A percentile compares a stretch with the other conserved stretches of the same genome.
phyloP scores from a whole-genome alignment of 2,329 filamentous ascomycete genomes.

The Drechslerella coelobrocha region DNA sequence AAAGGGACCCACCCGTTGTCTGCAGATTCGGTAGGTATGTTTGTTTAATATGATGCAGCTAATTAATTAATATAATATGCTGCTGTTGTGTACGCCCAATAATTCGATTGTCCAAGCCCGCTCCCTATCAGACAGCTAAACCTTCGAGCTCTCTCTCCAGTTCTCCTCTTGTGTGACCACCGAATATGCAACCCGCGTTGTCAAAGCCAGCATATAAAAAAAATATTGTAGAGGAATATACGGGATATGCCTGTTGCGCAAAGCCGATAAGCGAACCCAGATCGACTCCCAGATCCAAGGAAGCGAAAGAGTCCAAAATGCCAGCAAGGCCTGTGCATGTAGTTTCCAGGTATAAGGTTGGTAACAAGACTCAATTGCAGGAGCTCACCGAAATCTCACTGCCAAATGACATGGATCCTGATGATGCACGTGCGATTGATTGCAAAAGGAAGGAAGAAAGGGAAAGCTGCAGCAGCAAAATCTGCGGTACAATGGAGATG shows the following conservation, averaged over 20 bases:
- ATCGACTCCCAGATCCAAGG: constrained; percentile 49
- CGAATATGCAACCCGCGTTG: not conserved
- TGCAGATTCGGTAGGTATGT: not conserved
- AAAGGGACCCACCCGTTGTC: not conserved
- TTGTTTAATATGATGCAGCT: not conserved
- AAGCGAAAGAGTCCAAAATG: constrained; percentile 50
- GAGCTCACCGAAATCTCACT: constrained; percentile 21
- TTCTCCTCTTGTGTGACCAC: not conserved
- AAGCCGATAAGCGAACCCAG: constrained; percentile 50
- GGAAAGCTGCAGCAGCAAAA: constrained; percentile 30
- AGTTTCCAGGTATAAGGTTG: constrained; percentile 5
- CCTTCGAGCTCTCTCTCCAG: not conserved
- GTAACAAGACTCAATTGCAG: not conserved
- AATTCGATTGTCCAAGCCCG: not conserved
- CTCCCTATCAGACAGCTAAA: too few relatives aligned
- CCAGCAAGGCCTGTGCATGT: constrained; percentile 16
- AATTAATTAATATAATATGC: not conserved
- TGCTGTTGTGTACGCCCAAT: not conserved
- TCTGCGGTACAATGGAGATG: constrained; percentile 38
- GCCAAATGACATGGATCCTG: constrained; percentile 26
- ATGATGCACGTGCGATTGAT: constrained; percentile 15
- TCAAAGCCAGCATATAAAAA: not conserved
- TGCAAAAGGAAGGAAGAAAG: constrained; percentile 17
- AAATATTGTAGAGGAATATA: constrained; percentile 7
- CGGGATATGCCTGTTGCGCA: constrained; percentile 32